Evolutionary conservation across 257 asterid species (phyloP).

Genomic region (Buddleja alternifolia): DNA sequence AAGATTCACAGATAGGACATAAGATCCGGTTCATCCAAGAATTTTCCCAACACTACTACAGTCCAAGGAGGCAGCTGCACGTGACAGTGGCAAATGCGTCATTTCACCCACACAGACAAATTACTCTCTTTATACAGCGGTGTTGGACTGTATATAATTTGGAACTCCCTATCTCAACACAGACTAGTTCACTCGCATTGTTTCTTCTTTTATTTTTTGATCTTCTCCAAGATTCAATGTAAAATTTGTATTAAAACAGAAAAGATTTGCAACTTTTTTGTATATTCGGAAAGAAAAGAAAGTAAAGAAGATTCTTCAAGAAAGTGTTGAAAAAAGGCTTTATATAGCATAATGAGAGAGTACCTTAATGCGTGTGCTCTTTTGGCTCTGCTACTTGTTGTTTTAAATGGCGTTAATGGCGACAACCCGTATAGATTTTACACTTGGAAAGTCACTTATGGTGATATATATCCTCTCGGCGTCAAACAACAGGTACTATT

Average conservation of each 20-base stretch:
- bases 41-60: constrained; percentile 1
- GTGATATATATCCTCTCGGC: constrained; percentile 81
- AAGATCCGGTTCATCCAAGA: no score
- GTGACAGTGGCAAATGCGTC: constrained; percentile 49
- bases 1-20: no score
- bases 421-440: constrained; percentile 82
- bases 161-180: constrained; percentile 8
- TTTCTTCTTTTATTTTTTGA: neutral
- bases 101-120: constrained; percentile 9
- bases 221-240: neutral
- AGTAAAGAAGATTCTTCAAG: neutral
- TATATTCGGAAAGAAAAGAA: neutral
- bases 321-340: neutral
- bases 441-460: constrained; percentile 87
- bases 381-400: constrained; percentile 39
- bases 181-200: neutral
- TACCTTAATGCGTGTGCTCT: constrained; percentile 37
- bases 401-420: constrained; percentile 44
- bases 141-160: no score
- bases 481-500: constrained; percentile 73
- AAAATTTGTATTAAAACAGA: neutral
- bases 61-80: constrained; percentile 30
- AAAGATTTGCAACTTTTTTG: constrained; percentile 28
- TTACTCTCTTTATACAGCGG: constrained; percentile 11
- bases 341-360: constrained; percentile 40